Conservation (phyloP, 225 moss, liverwort and hornwort genomes). For the Thuidium tamariscinum region DNA sequence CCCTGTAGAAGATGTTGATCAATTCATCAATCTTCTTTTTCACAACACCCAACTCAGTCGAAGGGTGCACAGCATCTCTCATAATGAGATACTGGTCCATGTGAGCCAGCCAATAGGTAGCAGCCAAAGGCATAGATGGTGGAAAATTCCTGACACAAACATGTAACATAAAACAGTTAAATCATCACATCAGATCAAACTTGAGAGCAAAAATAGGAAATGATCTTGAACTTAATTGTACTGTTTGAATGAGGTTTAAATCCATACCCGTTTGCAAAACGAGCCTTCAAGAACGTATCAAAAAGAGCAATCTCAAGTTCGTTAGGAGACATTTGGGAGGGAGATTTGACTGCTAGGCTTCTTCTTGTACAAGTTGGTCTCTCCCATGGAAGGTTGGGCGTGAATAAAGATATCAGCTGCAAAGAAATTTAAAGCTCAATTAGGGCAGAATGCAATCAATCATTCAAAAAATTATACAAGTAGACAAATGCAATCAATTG, state of each 20-base stretch:
- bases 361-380: not conserved
- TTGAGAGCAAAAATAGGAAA: not conserved
- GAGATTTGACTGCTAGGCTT: not conserved
- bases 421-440: not conserved
- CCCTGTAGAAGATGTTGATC: conserved; percentile 36
- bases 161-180: not conserved
- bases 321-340: not conserved
- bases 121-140: not conserved
- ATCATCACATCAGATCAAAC: not conserved
- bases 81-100: not conserved
- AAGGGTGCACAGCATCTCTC: conserved; percentile 1
- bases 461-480: not conserved
- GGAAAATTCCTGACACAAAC: not conserved
- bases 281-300: not conserved
- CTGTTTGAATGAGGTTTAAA: not conserved
- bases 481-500: not conserved
- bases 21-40: conserved; percentile 14
- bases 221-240: not conserved
- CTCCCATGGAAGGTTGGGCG: not conserved
- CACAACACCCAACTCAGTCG: not conserved
- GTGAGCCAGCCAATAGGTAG: not conserved
- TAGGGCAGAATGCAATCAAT: not conserved
- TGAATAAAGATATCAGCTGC: not conserved
- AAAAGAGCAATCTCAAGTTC: not conserved
- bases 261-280: not conserved